Percentiles rank a stretch among this genome's conserved stretches.
Conservation (phyloP, 768 basidiomycete genomes). For the Mycena polygramma region DNA sequence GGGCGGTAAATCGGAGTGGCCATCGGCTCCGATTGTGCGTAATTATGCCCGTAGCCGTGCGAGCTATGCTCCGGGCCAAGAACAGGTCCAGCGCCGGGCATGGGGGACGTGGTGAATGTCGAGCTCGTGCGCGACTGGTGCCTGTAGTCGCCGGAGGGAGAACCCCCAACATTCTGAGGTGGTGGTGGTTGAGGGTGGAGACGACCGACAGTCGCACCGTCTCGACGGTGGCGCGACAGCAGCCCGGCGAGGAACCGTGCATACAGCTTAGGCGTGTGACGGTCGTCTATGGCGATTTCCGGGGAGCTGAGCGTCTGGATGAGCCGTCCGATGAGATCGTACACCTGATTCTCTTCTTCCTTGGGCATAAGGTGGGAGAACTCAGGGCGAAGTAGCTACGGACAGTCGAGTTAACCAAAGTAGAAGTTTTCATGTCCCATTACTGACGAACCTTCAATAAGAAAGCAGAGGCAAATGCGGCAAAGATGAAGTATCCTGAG, state of each 20-base stretch:
- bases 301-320: conserved; percentile 80
- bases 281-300: conserved; percentile 84
- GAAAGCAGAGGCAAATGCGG: conserved; percentile 87
- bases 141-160: conserved; percentile 35
- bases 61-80: conserved; percentile 31
- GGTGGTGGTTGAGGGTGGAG: conserved; percentile 65
- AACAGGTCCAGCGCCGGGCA: conserved; percentile 28
- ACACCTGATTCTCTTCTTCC: conserved; percentile 77
- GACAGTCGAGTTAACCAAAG: neutral
- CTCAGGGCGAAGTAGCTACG: conserved; percentile 79
- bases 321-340: conserved; percentile 76
- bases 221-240: conserved; percentile 76
- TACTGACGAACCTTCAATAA: conserved; percentile 72
- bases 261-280: conserved; percentile 85
- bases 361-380: conserved; percentile 73
- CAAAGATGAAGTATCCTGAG: conserved; percentile 81
- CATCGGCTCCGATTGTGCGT: conserved; percentile 41
- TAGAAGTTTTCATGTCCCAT: neutral
- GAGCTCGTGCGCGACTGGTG: conserved; percentile 37
- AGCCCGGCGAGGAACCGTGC: conserved; percentile 84
- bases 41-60: conserved; percentile 35
- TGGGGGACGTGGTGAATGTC: conserved; percentile 47
- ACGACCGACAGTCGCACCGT: conserved; percentile 71
- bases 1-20: conserved; percentile 59
- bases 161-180: conserved; percentile 43